These are phyloP conservation scores for Cladorrhinum sp. DNA, from an alignment of 2,329 filamentous ascomycete species.

Conservation along the genomic window DNA sequence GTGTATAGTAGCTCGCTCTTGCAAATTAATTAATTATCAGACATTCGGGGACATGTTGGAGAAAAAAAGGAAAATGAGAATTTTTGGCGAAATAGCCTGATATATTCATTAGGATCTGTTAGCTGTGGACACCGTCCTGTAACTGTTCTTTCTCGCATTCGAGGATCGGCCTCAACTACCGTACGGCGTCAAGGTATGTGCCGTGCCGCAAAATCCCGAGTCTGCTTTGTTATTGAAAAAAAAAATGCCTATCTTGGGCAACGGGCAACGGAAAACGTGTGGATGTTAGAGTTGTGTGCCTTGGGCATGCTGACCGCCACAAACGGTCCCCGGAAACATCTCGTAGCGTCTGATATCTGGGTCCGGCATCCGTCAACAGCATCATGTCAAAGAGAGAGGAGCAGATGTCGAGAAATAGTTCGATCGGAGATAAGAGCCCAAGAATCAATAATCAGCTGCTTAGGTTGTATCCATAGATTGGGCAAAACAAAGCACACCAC, in stretches of 20 bases:
- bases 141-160: no score
- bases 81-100: background rate
- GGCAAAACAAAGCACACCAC: background rate
- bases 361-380: background rate
- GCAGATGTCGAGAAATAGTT: no score
- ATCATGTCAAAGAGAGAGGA: background rate
- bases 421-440: background rate
- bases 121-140: background rate
- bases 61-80: slow-evolving; percentile 2
- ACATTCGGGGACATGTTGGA: background rate
- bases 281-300: background rate
- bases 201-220: background rate
- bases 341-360: background rate
- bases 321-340: background rate
- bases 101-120: background rate
- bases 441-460: background rate
- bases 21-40: background rate
- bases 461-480: no score
- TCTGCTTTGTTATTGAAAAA: background rate
- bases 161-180: background rate
- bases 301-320: background rate
- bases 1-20: background rate
- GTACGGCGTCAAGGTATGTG: background rate
- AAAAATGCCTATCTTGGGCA: background rate
- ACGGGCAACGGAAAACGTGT: background rate